These are phyloP conservation scores for Mycosphaerella sp. DNA, from an alignment of 2,329 filamentous ascomycete species.

Conservation along the genomic window DNA sequence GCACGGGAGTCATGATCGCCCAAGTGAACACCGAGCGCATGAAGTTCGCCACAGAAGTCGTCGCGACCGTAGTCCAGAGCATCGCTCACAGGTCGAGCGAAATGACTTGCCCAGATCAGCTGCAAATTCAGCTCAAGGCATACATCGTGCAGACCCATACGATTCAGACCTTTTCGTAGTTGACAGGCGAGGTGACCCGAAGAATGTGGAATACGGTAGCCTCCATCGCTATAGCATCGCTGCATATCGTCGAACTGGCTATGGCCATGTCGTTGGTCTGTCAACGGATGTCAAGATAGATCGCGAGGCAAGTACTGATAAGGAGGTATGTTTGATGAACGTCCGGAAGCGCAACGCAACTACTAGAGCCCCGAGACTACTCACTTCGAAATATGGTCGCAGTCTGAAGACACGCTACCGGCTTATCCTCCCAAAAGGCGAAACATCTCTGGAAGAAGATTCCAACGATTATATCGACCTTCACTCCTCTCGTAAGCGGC, in stretches of 20 bases:
- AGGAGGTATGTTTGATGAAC: slow-evolving; percentile 10
- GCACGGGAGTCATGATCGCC: background rate
- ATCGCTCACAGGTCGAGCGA: background rate
- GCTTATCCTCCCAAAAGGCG: slow-evolving; percentile 6
- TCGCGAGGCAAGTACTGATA: slow-evolving; percentile 52
- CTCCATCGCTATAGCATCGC: slow-evolving; percentile 68
- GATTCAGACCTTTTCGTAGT: slow-evolving; percentile 48
- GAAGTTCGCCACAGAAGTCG: background rate
- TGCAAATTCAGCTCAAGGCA: slow-evolving; percentile 1
- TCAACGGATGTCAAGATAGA: slow-evolving; percentile 58
- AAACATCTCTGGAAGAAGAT: background rate
- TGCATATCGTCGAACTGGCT: slow-evolving; percentile 60
- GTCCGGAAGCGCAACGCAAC: background rate
- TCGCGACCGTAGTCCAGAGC: background rate
- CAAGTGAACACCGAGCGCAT: background rate
- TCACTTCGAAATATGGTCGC: slow-evolving; percentile 15
- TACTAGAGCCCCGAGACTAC: slow-evolving; percentile 5
- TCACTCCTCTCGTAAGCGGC: slow-evolving; percentile 16
- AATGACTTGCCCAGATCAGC: background rate
- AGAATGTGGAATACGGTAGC: slow-evolving; percentile 68
- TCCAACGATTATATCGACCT: slow-evolving; percentile 19
- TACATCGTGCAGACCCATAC: slow-evolving; percentile 10
- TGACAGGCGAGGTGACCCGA: slow-evolving; percentile 69
- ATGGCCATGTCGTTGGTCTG: slow-evolving; percentile 65
- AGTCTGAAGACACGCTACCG: slow-evolving; percentile 4